Evolutionary conservation across 805 yeast genomes (phyloP).

Genomic region (Crinitomyces ghanaensis): DNA sequence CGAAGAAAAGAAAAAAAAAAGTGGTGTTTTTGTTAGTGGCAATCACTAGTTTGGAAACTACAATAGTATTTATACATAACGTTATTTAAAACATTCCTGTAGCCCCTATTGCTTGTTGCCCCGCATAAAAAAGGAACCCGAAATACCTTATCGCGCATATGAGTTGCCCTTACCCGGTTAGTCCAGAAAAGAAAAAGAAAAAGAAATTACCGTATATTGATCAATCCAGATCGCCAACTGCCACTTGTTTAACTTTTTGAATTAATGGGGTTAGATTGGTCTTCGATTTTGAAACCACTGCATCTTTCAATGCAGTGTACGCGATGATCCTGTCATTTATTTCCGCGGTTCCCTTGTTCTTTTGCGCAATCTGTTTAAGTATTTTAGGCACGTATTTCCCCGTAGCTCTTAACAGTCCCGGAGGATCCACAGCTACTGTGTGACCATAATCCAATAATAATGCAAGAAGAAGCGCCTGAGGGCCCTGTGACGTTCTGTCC

Average conservation of each 20-base stretch:
- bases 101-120: too few relatives aligned
- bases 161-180: too few relatives aligned
- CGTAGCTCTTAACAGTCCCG: slow-evolving; percentile 16
- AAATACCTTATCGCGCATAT: too few relatives aligned
- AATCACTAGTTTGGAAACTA: too few relatives aligned
- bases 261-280: not conserved
- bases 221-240: not conserved
- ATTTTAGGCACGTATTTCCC: slow-evolving; percentile 24
- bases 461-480: slow-evolving; percentile 20
- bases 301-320: slow-evolving; percentile 15
- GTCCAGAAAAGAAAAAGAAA: not conserved
- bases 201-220: slow-evolving; percentile 1
- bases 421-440: slow-evolving; percentile 3
- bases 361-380: slow-evolving; percentile 14
- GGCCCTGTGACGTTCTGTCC: slow-evolving; percentile 15
- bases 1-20: too few relatives aligned
- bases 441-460: slow-evolving; percentile 14
- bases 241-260: not conserved
- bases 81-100: too few relatives aligned
- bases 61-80: too few relatives aligned
- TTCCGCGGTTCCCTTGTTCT: slow-evolving; percentile 5
- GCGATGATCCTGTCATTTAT: too few relatives aligned
- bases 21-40: too few relatives aligned
- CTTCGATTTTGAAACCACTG: slow-evolving; percentile 5
- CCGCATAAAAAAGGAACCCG: too few relatives aligned